A percentile compares a stretch with the other conserved stretches of the same genome.
Conservation (phyloP, 805 yeast genomes). For the Saccharomycopsis sp. region DNA sequence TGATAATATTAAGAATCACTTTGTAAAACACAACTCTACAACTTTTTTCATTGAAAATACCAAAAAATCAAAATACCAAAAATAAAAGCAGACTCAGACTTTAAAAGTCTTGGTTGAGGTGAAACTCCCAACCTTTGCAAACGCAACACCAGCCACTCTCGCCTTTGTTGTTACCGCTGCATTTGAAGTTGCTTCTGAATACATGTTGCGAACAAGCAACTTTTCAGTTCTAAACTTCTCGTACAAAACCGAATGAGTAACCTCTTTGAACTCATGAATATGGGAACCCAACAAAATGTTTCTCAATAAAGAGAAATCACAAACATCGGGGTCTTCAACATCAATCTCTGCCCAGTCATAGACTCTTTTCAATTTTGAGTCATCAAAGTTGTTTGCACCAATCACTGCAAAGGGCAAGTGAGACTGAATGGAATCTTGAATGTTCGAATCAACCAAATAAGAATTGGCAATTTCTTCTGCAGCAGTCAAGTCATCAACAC, state of each 20-base stretch:
- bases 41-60: too few relatives aligned
- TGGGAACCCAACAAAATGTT: conserved; percentile 77
- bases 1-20: too few relatives aligned
- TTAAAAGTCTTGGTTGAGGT: too few relatives aligned
- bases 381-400: conserved; percentile 37
- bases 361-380: conserved; percentile 35
- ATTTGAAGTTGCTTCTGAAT: neutral
- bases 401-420: conserved; percentile 67
- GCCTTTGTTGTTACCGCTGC: too few relatives aligned
- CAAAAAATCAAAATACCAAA: too few relatives aligned
- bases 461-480: conserved; percentile 26
- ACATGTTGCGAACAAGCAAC: conserved; percentile 8
- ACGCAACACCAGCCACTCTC: too few relatives aligned
- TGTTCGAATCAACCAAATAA: too few relatives aligned
- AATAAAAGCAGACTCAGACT: too few relatives aligned
- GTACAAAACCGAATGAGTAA: conserved; percentile 67
- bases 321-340: conserved; percentile 39
- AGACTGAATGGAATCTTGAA: too few relatives aligned
- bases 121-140: too few relatives aligned
- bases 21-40: too few relatives aligned
- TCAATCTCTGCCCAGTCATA: conserved; percentile 62
- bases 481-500: conserved; percentile 11
- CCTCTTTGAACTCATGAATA: conserved; percentile 69
- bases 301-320: conserved; percentile 50
- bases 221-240: conserved; percentile 76